Evolutionary conservation across 805 yeast species (phyloP), one percentile per base, ranked within the genome.

Genomic region (Saturnispora zaruensis): DNA sequence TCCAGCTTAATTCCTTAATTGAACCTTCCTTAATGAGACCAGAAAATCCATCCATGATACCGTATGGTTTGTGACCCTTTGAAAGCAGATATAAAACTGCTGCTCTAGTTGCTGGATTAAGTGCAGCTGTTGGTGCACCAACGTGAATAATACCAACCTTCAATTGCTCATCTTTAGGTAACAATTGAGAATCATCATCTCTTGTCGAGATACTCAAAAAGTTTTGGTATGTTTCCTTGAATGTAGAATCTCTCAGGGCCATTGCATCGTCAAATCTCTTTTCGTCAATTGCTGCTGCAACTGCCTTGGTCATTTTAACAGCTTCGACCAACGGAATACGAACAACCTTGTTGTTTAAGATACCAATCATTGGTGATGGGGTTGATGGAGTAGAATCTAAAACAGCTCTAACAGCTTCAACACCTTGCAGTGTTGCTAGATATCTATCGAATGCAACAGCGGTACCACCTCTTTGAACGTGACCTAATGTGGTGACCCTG

Each of bases 401-500:
- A 18, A 93, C 91, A 2, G 98, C 98, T 53, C 84, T 82, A 20
- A 93, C 95, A 7, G 99, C 98, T 60, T 89, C 98, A 40, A 91
- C 96, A 68, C 98, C 99, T 73, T 93, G 99, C 58, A 91, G 67
- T 16, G 99, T 91, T 37, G 97, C 96, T 59, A 93, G 70, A 63
- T 84, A 68, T 64, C 99, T 79, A 67, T 93, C 99, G 60, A 77
- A 87, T 2, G 98, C 97, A 49, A 90, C 96, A 23, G 99, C 97
- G 43, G 96, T 79, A 68, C 99, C 99, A 72, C 99, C 99, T 70
- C 99, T 81, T 74, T 93, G 99, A 49, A 93, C 97, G 66, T 93
- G 99, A 49, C 99, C 99, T 59, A 93, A 74, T 11, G 95, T 87
- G 40, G 99, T 93, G 60, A 91, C 83, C 66, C 98, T 81, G 5